phyloP scores from a whole-genome alignment of 768 basidiomycete species.

The Roridomyces roridus region DNA sequence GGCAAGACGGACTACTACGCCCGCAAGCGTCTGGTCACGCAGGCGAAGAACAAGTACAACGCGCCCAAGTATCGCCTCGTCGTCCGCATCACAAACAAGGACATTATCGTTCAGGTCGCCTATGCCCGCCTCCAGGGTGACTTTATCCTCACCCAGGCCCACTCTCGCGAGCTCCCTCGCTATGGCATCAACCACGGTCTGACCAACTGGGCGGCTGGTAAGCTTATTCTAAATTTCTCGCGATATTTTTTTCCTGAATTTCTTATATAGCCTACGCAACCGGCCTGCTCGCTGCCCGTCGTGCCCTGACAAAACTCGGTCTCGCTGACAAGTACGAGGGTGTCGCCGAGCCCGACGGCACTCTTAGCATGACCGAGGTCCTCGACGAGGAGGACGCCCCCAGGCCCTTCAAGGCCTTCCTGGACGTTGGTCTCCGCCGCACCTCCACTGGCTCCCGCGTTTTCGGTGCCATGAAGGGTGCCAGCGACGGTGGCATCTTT shows the following conservation, averaged over 20 bases:
- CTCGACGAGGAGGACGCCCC: slow-evolving; percentile 93
- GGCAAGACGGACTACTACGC: slow-evolving; percentile 99
- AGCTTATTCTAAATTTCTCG: slow-evolving; percentile 19
- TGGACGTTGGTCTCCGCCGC: slow-evolving; percentile 97
- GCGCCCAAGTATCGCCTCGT: slow-evolving; percentile 98
- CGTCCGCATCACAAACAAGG: slow-evolving; percentile 98
- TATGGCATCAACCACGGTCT: slow-evolving; percentile 99
- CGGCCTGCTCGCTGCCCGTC: slow-evolving; percentile 93
- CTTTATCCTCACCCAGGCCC: slow-evolving; percentile 88
- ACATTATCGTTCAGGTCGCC: slow-evolving; percentile 93
- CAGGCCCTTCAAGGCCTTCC: slow-evolving; percentile 98
- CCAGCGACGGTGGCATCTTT: slow-evolving; percentile 95
- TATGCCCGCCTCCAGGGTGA: slow-evolving; percentile 99
- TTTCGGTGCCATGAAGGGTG: slow-evolving; percentile 99
- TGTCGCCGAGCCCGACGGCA: slow-evolving; percentile 89
- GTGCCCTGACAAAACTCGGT: slow-evolving; percentile 93
- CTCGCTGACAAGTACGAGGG: slow-evolving; percentile 99
- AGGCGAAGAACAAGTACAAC: slow-evolving; percentile 99
- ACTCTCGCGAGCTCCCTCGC: slow-evolving; percentile 88
- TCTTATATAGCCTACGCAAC: slow-evolving; percentile 84
- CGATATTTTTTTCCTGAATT: slow-evolving; percentile 4
- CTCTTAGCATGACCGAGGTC: slow-evolving; percentile 79
- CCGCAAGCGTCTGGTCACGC: slow-evolving; percentile 93
- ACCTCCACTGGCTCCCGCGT: slow-evolving; percentile 98
- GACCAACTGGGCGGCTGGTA: slow-evolving; percentile 98